Conservation (phyloP, 202 grass and related monocot species). For the Setaria italica region DNA sequence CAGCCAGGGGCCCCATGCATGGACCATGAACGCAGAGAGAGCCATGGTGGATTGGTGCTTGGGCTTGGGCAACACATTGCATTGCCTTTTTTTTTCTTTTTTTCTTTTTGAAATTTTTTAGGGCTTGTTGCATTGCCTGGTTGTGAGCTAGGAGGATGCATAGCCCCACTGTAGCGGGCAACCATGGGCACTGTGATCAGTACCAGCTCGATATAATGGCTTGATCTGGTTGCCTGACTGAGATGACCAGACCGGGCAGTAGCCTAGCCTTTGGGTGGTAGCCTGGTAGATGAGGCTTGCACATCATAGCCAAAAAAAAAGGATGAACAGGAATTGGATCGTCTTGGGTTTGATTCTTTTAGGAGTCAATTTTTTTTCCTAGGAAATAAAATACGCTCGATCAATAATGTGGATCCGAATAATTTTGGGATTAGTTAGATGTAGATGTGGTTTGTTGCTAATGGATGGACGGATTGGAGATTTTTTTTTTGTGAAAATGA, state of each 20-base stretch:
- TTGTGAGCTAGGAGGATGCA: background rate
- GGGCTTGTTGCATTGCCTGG: background rate
- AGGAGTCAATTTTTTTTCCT: too few species aligned
- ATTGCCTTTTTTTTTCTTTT: too few species aligned
- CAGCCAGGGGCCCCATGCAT: too few species aligned
- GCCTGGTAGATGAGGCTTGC: background rate
- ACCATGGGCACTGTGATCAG: background rate
- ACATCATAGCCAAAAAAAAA: background rate
- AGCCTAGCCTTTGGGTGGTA: conserved; percentile 2
- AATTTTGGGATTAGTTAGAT: too few species aligned
- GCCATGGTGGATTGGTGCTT: conserved; percentile 19
- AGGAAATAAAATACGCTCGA: too few species aligned
- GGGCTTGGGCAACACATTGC: background rate
- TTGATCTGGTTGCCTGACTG: background rate
- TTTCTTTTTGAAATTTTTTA: too few species aligned
- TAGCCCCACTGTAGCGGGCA: background rate
- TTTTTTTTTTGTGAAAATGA: too few species aligned
- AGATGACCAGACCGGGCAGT: background rate
- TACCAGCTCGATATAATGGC: background rate
- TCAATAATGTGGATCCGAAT: too few species aligned
- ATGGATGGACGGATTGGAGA: too few species aligned
- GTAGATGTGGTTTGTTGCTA: too few species aligned
- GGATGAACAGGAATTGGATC: background rate
- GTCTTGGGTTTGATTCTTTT: too few species aligned
- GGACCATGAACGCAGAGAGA: background rate